Conservation (phyloP, 768 basidiomycete species). For the Pleurotus citrinopileatus region DNA sequence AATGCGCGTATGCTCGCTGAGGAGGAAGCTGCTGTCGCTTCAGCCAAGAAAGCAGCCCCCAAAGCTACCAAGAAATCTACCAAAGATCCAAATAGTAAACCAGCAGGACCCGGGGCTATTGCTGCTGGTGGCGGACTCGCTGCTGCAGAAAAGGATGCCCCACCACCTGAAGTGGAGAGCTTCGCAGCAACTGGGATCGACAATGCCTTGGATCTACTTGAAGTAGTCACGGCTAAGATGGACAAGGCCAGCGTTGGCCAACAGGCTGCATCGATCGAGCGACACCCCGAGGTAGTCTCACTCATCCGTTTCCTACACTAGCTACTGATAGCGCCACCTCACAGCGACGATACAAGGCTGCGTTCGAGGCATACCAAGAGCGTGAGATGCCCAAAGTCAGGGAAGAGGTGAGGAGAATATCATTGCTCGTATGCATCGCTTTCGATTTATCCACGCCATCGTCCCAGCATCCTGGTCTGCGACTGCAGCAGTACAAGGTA, state of each 20-base stretch:
- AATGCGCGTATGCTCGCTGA: conserved; percentile 82
- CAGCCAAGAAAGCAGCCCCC: conserved; percentile 61
- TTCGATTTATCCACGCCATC: conserved; percentile 13
- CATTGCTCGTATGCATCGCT: conserved; percentile 12
- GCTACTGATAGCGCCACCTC: conserved; percentile 15
- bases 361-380: conserved; percentile 90
- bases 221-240: conserved; percentile 87
- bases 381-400: conserved; percentile 77
- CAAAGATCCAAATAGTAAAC: conserved; percentile 52
- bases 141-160: conserved; percentile 19
- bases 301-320: background rate
- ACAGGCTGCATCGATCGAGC: conserved; percentile 83
- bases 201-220: conserved; percentile 84
- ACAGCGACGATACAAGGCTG: conserved; percentile 89
- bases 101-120: conserved; percentile 83
- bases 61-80: conserved; percentile 54
- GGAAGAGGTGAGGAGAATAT: conserved; percentile 53
- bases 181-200: conserved; percentile 87
- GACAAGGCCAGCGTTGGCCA: conserved; percentile 90
- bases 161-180: conserved; percentile 48
- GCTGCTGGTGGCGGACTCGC: conserved; percentile 63
- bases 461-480: conserved; percentile 78
- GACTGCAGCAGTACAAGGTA: conserved; percentile 88
- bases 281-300: conserved; percentile 78
- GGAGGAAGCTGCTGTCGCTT: conserved; percentile 65